Base-by-base conservation (phyloP, 257 asterid genomes). In the Gentiana macrophylla region DNA sequence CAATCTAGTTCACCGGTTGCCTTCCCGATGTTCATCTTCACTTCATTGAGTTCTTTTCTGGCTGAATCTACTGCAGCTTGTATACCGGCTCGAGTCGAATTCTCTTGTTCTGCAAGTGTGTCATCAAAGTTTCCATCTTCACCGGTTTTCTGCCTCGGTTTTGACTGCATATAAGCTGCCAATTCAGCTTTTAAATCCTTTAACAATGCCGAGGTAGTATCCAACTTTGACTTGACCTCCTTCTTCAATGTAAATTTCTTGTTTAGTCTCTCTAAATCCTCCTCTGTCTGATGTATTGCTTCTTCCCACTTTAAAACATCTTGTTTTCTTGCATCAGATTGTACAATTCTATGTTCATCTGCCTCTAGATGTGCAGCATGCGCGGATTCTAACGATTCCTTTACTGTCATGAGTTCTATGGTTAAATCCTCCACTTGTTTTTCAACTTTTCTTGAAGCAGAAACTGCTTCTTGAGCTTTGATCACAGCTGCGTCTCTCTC, bases 361-460 rank as follows among this genome's bases (percentile, higher is more conserved):
- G 94, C 96, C 72, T 93, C 96, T 34, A 89, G 57, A 72, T 93
- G 97, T 1, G 91, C 80, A 9, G 86, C 94, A n/a, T 89, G 95
- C 3, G 95, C 97, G 4, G 91, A 72, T 67, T 89, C 97, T 61
- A 93, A 66, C 12, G 96, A 71, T 51, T 82, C 94, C 75, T 86
- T 93, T 1, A 81, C 78, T 0, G 86, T 77, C 12, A 89, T 80
- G 49, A 89, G 94, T 60, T 89, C 99, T 33, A 86, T 79, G 0
- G 94, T 89, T 67, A 93, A 65, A 63, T 80, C 93, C 89, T 89
- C 99, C 0, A 89, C 94, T 0, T 91, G 77, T 60, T 85, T 93
- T 69, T 89, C 97, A 47, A 86, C 77, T 70, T 84, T 91, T 70
- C 73, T 84, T 1, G 87, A 79, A 7, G 65, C 72, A 36, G 77